Evolutionary conservation across 768 basidiomycete genomes (phyloP), one percentile per base, ranked within the genome.

Genomic region (Naganishia onofrii): DNA sequence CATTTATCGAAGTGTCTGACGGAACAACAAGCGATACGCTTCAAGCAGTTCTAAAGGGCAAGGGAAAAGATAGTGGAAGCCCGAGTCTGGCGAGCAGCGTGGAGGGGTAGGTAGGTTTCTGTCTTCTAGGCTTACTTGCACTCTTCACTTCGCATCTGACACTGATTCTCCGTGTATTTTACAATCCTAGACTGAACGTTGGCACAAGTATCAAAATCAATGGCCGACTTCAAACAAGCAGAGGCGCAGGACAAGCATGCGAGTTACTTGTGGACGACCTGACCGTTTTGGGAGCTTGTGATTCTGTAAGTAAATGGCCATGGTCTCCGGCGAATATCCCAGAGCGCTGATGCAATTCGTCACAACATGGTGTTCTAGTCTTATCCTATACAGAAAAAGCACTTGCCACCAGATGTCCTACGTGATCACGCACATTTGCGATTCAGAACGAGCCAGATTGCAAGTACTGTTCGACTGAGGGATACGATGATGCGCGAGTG

Each of bases 311-410:
- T 52, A 36, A 28, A 13, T 29, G 34, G 21, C 46, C 7, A 8
- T 26, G 1, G 19, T 64, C 58, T 71, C 19, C 64, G 71, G 19
- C 36, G 64, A 17, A n/a, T n/a, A 3, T 63, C 29, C 12, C 15
- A 53, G 51, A 12, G 51, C 57, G 6, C 71, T 42, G 19, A 54
- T n/a, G 28, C 17, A 13, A 21, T 53, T 7, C 34, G 66, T 7
- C 63, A 55, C 12, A 64, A n/a, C 28, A 46, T 21, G 51, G 17
- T 34, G 48, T 57, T 51, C 7, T 67, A 93, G 93, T 82, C 82
- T 55, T 97, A 95, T 80, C 93, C 93, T 0, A 92, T 96, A 64
- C 94, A 94, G 81, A 97, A 96, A 79, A 88, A 97, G 80, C 81
- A 87, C 32, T 84, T 92, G 13, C 87, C 90, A 1, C 81, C 85